Evolutionary conservation across 306 rosid genomes (phyloP).

Genomic region (Citrullus mucosospermus): DNA sequence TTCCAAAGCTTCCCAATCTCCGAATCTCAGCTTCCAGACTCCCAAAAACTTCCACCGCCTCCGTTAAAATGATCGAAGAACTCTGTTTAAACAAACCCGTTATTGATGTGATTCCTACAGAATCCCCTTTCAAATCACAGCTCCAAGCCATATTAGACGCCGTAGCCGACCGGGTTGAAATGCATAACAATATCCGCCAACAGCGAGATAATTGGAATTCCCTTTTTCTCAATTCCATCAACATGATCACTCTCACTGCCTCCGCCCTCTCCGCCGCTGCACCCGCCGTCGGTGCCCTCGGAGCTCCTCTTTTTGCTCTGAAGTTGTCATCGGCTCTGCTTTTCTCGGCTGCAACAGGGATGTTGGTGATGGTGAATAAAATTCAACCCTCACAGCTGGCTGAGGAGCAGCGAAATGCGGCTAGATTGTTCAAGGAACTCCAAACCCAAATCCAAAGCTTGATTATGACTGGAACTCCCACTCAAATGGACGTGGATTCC

Average conservation of each 20-base stretch:
- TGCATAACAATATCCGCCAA: slow-evolving; percentile 48
- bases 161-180: slow-evolving; percentile 46
- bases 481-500: slow-evolving; percentile 29
- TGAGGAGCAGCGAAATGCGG: slow-evolving; percentile 69
- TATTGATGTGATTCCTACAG: background rate
- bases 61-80: slow-evolving; percentile 25
- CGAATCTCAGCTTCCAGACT: background rate
- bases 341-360: slow-evolving; percentile 54
- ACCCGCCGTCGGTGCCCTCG: slow-evolving; percentile 8
- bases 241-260: slow-evolving; percentile 68
- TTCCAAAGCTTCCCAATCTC: slow-evolving; percentile 31
- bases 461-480: slow-evolving; percentile 17
- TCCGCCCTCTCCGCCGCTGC: slow-evolving; percentile 48
- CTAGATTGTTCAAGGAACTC: slow-evolving; percentile 46
- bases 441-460: slow-evolving; percentile 23
- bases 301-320: slow-evolving; percentile 27
- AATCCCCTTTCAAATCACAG: background rate
- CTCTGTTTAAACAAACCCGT: slow-evolving; percentile 5
- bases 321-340: slow-evolving; percentile 44
- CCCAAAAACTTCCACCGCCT: background rate
- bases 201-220: slow-evolving; percentile 67
- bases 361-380: slow-evolving; percentile 47
- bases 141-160: slow-evolving; percentile 44
- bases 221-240: slow-evolving; percentile 53
- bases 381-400: slow-evolving; percentile 78